These are phyloP conservation scores for Helminthosporium solani DNA, from an alignment of 2,329 filamentous ascomycete species.

Conservation along the genomic window DNA sequence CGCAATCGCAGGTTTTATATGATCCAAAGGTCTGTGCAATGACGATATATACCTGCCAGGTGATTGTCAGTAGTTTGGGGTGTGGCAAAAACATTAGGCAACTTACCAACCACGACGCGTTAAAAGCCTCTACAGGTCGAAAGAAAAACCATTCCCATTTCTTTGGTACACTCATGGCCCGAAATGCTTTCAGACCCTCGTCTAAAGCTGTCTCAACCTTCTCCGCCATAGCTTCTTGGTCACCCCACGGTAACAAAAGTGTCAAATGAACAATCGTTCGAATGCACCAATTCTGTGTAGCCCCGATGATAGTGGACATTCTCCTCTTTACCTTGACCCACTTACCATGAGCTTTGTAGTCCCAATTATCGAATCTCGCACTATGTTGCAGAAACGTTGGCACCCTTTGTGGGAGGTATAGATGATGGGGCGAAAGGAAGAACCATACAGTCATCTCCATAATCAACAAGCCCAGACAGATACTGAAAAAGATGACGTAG, in stretches of 20 bases:
- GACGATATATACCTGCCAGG: conserved; percentile 27
- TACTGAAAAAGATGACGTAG: conserved; percentile 45
- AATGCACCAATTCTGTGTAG: conserved; percentile 9
- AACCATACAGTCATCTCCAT: conserved; percentile 44
- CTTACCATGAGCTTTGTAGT: conserved; percentile 5
- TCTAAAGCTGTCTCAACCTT: conserved; percentile 8
- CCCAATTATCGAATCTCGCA: conserved; percentile 10
- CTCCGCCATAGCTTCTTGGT: conserved; percentile 5
- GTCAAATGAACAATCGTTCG: conserved; percentile 4
- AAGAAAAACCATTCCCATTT: conserved; percentile 31
- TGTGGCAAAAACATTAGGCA: not conserved
- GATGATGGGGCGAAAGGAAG: not conserved
- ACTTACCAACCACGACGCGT: conserved; percentile 40
- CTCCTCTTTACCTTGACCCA: conserved; percentile 14
- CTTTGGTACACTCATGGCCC: conserved; percentile 16
- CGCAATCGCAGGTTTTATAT: conserved; percentile 47
- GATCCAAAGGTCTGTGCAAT: conserved; percentile 46
- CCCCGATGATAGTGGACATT: conserved; percentile 6
- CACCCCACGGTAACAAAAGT: conserved; percentile 8
- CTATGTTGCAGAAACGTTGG: too few relatives aligned
- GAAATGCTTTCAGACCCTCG: conserved; percentile 2
- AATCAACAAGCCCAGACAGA: conserved; percentile 38
- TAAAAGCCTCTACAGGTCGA: conserved; percentile 38
- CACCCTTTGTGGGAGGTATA: too few relatives aligned
- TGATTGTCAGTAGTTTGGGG: not conserved